phyloP scores from a whole-genome alignment of 1,284 basidiomycete genomes.

The Golubevia sp. region DNA sequence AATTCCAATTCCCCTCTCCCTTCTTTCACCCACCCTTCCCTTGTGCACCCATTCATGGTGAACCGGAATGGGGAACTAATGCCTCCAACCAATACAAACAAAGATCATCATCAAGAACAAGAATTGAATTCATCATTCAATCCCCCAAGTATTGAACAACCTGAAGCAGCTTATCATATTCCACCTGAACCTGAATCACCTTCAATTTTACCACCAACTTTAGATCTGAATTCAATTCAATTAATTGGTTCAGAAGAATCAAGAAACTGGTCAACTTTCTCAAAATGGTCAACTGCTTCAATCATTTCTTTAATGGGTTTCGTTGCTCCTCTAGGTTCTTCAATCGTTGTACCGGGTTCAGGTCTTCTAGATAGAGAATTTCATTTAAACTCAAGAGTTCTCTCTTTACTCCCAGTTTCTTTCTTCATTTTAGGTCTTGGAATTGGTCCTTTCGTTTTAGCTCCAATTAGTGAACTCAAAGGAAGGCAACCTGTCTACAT shows the following conservation, averaged over 20 bases:
- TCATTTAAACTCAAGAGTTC: conserved; percentile 18
- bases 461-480: conserved; percentile 64
- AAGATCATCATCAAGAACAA: no score
- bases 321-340: conserved; percentile 47
- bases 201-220: neutral
- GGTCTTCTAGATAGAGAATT: conserved; percentile 25
- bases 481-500: conserved; percentile 63
- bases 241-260: conserved; percentile 14
- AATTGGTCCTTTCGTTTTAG: conserved; percentile 64
- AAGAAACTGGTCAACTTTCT: conserved; percentile 10
- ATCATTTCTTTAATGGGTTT: conserved; percentile 52
- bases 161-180: no score
- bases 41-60: no score
- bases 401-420: conserved; percentile 36
- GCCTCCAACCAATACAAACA: no score
- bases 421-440: conserved; percentile 27
- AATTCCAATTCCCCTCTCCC: no score
- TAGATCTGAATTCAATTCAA: neutral
- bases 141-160: no score
- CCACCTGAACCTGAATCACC: neutral
- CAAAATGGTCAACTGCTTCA: conserved; percentile 37
- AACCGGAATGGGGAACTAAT: no score
- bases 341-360: conserved; percentile 38
- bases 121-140: no score
- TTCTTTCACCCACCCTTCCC: no score